Conservation (phyloP, 1,139 yeast genomes). For the Sugiyamaella neomexicana region DNA sequence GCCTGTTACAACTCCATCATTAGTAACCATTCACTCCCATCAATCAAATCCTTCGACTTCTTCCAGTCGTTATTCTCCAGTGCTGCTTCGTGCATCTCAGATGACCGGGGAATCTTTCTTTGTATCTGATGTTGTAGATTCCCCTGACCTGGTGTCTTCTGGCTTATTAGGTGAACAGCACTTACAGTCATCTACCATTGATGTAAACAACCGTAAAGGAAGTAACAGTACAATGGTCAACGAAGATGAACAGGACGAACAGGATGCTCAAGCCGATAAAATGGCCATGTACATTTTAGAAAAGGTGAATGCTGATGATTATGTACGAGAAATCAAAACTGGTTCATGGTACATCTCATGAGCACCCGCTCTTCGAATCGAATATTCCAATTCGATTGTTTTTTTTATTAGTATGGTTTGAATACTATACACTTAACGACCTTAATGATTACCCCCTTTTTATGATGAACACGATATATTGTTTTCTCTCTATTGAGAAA, state of each 20-base stretch:
- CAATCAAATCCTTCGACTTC: constrained; percentile 17
- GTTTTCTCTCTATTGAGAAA: no score
- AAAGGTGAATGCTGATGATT: constrained; percentile 35
- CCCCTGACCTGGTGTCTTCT: neutral
- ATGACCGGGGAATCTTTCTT: constrained; percentile 20
- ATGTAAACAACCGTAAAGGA: neutral
- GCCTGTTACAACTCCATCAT: neutral
- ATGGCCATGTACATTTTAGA: constrained; percentile 41
- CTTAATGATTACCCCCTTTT: neutral
- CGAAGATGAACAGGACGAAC: constrained; percentile 24
- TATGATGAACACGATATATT: neutral
- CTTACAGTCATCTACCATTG: constrained; percentile 4
- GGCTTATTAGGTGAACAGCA: neutral
- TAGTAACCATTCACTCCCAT: constrained; percentile 1
- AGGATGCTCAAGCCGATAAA: constrained; percentile 38
- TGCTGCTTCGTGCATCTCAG: constrained; percentile 7
- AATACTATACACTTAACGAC: neutral
- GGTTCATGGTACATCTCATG: constrained; percentile 32
- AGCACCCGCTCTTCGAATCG: neutral
- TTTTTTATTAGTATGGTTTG: constrained; percentile 16
- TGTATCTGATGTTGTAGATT: constrained; percentile 16
- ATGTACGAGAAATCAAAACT: constrained; percentile 31
- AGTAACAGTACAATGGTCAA: constrained; percentile 6
- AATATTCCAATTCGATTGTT: constrained; percentile 6
- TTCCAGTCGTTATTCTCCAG: constrained; percentile 20